Percentiles rank a stretch among this genome's conserved stretches.
Conservation (phyloP, 306 rosid genomes). For the Coriaria nepalensis region DNA sequence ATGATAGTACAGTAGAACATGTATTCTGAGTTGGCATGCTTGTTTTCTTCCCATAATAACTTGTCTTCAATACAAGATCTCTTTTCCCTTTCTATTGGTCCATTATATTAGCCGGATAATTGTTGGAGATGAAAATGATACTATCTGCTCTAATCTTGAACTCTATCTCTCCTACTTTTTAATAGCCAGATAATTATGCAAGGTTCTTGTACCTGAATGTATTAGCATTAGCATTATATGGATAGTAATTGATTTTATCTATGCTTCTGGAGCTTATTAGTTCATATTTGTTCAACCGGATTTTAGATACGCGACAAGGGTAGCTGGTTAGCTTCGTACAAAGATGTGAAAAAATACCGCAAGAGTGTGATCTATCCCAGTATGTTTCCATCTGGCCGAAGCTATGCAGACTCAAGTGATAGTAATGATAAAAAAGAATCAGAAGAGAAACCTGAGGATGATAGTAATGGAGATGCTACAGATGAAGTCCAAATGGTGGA, state of each 20-base stretch:
- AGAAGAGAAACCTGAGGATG: conserved; percentile 25
- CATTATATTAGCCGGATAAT: too few relatives aligned
- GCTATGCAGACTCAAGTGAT: conserved; percentile 19
- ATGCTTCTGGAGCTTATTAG: neutral
- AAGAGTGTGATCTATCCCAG: conserved; percentile 42
- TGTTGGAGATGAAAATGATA: neutral
- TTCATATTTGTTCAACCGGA: conserved; percentile 11
- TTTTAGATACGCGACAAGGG: conserved; percentile 78
- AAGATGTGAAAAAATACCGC: conserved; percentile 57
- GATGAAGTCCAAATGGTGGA: conserved; percentile 25
- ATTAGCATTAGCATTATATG: neutral
- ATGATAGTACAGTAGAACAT: too few relatives aligned
- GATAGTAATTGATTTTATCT: too few relatives aligned
- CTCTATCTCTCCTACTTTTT: neutral
- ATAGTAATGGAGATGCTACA: conserved; percentile 26
- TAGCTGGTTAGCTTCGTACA: conserved; percentile 50
- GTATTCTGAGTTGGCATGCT: too few relatives aligned
- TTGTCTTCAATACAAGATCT: too few relatives aligned
- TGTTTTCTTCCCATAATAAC: too few relatives aligned
- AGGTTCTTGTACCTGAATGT: neutral
- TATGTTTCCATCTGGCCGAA: conserved; percentile 86
- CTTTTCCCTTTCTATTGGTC: too few relatives aligned
- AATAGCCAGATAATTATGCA: neutral
- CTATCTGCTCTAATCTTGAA: neutral
- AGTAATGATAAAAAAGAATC: conserved; percentile 18